Percentiles rank a stretch among this genome's conserved stretches.
These are phyloP conservation scores for Juglanconis oblonga DNA, from an alignment of 2,329 filamentous ascomycete genomes.

Conservation along the genomic window DNA sequence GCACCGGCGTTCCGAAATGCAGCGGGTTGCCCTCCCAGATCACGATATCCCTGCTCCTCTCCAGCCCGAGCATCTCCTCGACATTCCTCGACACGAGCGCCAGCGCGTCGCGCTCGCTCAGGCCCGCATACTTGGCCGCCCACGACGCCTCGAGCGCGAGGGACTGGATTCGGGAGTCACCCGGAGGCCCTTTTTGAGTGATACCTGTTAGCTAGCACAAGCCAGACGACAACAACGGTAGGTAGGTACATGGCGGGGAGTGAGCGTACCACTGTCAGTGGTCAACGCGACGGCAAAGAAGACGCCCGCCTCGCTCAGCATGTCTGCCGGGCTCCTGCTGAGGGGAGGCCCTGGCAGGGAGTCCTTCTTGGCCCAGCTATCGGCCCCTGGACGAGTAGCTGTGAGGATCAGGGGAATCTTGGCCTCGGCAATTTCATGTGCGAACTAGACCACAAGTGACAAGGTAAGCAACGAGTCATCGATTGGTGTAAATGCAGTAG, in stretches of 20 bases:
- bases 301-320: constrained; percentile 39
- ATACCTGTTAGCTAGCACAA: not conserved
- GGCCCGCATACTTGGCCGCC: constrained; percentile 37
- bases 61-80: constrained; percentile 37
- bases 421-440: constrained; percentile 36
- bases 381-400: constrained; percentile 32
- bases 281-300: constrained; percentile 31
- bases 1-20: constrained; percentile 35
- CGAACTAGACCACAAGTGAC: constrained; percentile 28
- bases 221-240: not conserved
- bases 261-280: constrained; percentile 21
- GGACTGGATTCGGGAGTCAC: constrained; percentile 37
- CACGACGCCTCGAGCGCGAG: constrained; percentile 37
- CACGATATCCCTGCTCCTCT: constrained; percentile 36
- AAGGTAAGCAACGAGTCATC: not conserved
- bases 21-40: constrained; percentile 42
- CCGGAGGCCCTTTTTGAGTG: constrained; percentile 21
- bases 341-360: constrained; percentile 41
- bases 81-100: constrained; percentile 38
- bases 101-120: constrained; percentile 32
- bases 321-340: constrained; percentile 33
- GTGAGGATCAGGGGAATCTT: constrained; percentile 41
- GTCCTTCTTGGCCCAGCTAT: constrained; percentile 34
- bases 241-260: not conserved
- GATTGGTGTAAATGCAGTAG: no score